Conservation (phyloP, 1,284 basidiomycete species). For the Boletus chippewaensis region DNA sequence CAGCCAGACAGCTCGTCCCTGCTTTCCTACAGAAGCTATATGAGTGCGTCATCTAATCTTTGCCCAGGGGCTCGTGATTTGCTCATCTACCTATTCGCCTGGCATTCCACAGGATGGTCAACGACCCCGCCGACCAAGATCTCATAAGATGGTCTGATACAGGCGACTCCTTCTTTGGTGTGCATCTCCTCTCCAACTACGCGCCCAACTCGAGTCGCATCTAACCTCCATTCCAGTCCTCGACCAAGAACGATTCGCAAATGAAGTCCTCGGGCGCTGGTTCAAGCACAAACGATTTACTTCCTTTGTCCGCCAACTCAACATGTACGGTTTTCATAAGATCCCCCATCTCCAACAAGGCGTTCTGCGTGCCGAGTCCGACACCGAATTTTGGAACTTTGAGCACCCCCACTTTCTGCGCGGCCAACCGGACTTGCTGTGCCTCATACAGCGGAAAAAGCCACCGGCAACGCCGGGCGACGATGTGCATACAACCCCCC, state of each 20-base stretch:
- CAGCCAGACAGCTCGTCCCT: conserved; percentile 58
- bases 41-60: conserved; percentile 52
- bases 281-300: conserved; percentile 97
- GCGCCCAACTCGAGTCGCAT: background rate
- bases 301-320: conserved; percentile 92
- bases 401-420: conserved; percentile 86
- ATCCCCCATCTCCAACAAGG: conserved; percentile 95
- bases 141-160: conserved; percentile 87
- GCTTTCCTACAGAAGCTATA: conserved; percentile 92
- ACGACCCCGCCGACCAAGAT: conserved; percentile 74
- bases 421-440: conserved; percentile 86
- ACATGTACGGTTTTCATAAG: conserved; percentile 98
- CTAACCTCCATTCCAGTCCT: conserved; percentile 52
- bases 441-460: conserved; percentile 80
- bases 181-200: conserved; percentile 23
- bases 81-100: conserved; percentile 4
- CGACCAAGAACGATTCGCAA: conserved; percentile 88
- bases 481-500: conserved; percentile 15
- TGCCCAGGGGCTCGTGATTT: conserved; percentile 5
- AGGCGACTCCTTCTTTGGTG: conserved; percentile 88
- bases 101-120: conserved; percentile 70
- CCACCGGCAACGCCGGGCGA: conserved; percentile 36
- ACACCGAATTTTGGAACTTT: conserved; percentile 92
- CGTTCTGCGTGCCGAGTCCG: conserved; percentile 75
- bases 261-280: conserved; percentile 86